Evolutionary conservation across 2,329 filamentous ascomycete species (phyloP).

Genomic region (Cladosporium sp.): DNA sequence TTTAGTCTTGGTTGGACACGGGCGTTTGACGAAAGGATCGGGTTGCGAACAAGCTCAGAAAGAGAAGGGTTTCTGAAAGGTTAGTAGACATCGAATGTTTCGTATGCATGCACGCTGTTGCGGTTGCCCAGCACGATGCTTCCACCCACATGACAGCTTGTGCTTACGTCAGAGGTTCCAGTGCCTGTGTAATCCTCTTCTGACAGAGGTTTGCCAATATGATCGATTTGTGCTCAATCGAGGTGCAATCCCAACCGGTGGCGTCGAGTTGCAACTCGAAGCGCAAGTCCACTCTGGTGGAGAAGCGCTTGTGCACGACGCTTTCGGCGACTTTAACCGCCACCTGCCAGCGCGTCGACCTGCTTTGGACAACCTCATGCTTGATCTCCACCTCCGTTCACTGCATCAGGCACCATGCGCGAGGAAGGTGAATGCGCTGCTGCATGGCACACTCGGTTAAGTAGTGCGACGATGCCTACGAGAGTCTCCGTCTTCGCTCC

Average conservation of each 20-base stretch:
- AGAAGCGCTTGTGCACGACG: not conserved
- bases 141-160: too few relatives aligned
- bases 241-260: not conserved
- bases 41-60: not conserved
- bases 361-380: not conserved
- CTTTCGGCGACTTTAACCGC: not conserved
- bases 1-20: not conserved
- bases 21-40: not conserved
- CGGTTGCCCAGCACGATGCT: too few relatives aligned
- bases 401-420: not conserved
- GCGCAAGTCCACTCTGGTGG: not conserved
- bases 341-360: not conserved
- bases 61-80: not conserved
- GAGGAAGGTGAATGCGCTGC: not conserved
- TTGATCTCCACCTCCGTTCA: not conserved
- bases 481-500: not conserved
- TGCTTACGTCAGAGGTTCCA: too few relatives aligned
- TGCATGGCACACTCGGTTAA: not conserved
- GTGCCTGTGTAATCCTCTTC: too few relatives aligned
- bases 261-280: not conserved
- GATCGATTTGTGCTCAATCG: too few relatives aligned
- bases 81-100: too few relatives aligned
- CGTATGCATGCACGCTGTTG: too few relatives aligned
- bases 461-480: not conserved
- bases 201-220: too few relatives aligned